A percentile compares a stretch with the other conserved stretches of the same genome.
Conservation (phyloP, 148 eudicot genomes). For the Silene uniflora region DNA sequence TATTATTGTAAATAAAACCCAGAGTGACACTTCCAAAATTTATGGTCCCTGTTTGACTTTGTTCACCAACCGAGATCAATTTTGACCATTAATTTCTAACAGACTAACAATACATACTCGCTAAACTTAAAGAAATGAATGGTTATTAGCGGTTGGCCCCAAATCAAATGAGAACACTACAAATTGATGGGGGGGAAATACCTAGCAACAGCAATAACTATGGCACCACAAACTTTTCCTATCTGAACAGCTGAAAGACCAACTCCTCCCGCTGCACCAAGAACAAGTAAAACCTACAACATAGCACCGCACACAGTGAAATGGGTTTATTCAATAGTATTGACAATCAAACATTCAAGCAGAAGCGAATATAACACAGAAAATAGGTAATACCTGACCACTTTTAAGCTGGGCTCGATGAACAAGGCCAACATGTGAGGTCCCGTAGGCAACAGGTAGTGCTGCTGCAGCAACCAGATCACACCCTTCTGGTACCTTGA, state of each 20-base stretch:
- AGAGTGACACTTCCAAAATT: too few relatives aligned
- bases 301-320: neutral
- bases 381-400: conserved; percentile 58
- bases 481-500: conserved; percentile 79
- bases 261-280: conserved; percentile 99
- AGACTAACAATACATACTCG: too few relatives aligned
- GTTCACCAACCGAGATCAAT: too few relatives aligned
- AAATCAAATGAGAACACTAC: neutral
- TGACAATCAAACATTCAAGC: neutral
- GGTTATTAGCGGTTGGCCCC: too few relatives aligned
- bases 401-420: conserved; percentile 76
- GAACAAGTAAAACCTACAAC: conserved; percentile 80
- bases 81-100: too few relatives aligned
- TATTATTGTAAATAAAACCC: too few relatives aligned
- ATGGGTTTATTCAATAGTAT: neutral
- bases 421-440: conserved; percentile 89
- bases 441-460: conserved; percentile 91
- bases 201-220: conserved; percentile 94
- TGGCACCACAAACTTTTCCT: conserved; percentile 86
- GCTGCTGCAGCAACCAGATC: conserved; percentile 87
- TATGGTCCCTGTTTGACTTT: too few relatives aligned
- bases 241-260: conserved; percentile 96
- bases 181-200: conserved; percentile 21
- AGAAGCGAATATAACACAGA: neutral
- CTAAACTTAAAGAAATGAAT: too few relatives aligned